Evolutionary conservation across 495 filamentous ascomycete species (phyloP).

Genomic region (Xylaria castorea): DNA sequence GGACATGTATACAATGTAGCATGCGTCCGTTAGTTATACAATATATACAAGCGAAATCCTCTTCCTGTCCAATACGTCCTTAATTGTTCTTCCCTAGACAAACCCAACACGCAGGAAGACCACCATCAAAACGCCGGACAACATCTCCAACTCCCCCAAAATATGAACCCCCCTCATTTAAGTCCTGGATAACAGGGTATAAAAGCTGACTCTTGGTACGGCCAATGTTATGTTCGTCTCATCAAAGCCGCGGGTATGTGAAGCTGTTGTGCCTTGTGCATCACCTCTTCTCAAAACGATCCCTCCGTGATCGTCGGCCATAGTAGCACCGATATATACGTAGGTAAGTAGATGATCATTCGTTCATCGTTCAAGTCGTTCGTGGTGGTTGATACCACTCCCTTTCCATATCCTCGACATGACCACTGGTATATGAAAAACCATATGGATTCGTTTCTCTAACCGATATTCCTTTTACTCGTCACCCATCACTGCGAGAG

Average conservation of each 20-base stretch:
- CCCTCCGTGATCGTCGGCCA: neutral
- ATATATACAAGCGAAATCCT: constrained; percentile 25
- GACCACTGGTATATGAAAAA: constrained; percentile 9
- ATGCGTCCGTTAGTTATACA: constrained; percentile 19
- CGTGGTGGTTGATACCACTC: neutral
- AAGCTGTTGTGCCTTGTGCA: constrained; percentile 7
- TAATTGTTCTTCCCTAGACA: constrained; percentile 10
- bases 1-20: constrained; percentile 16
- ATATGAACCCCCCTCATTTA: constrained; percentile 7
- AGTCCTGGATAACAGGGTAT: constrained; percentile 1
- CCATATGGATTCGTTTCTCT: constrained; percentile 14
- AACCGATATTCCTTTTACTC: constrained; percentile 16
- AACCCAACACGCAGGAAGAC: constrained; percentile 18
- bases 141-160: constrained; percentile 24
- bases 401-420: constrained; percentile 4
- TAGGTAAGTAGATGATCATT: constrained; percentile 11
- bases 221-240: constrained; percentile 9
- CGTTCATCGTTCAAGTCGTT: constrained; percentile 25
- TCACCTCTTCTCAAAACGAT: constrained; percentile 5
- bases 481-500: constrained; percentile 17
- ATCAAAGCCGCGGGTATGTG: neutral
- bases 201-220: constrained; percentile 6
- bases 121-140: constrained; percentile 20
- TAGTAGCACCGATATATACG: constrained; percentile 9
- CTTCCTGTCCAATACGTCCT: constrained; percentile 1